Base-by-base conservation (phyloP, 441 rosid genomes). In the Adansonia gregorii region DNA sequence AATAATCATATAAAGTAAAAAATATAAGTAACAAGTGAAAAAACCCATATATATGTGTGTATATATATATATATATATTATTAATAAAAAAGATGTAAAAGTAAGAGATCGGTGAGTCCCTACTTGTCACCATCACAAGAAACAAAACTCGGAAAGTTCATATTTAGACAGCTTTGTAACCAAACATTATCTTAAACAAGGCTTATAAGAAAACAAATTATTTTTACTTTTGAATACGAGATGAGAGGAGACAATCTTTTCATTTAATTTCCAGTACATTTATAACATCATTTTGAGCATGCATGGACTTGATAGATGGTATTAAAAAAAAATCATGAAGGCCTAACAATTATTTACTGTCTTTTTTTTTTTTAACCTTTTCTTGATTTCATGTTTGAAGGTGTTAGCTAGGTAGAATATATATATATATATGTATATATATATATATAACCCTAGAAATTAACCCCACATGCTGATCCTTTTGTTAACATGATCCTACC, bases 391-490 rank as follows among this genome's bases (percentile, higher is more conserved):
- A 4, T 49, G 41, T 69, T 46, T 69, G 58, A 46, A 69, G 56
- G 56, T 20, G 58, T 19, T 67, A 9, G 51, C 14, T 67, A 41
- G 52, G 0, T 8, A 41, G 27, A 17, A 8, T 8, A 46, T 46
- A 14, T 3, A 63, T 27, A 27, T 4, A 60, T 27, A 61, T 41
- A 41, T 41, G 6, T 41, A 41, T 41, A 41, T 41, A 41, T 41
- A 12, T 4, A 52, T 52, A 15, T 52, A 52, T 59, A 59, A 59
- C 51, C 51, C 20, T 41, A 67, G 51, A 43, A 41, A 17, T 43
- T 17, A 69, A 14, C 58, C 56, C 73, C 61, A 52, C 73, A 49
- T 41, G 15, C 54, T 24, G 39, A 67, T 67, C 35, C 55, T 46
- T 46, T 22, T 31, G 60, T 39, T 52, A 31, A 52, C 60, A 52